These are phyloP conservation scores for Cystobasidiopsis lactophilus DNA, from an alignment of 768 basidiomycete genomes.

Conservation along the genomic window DNA sequence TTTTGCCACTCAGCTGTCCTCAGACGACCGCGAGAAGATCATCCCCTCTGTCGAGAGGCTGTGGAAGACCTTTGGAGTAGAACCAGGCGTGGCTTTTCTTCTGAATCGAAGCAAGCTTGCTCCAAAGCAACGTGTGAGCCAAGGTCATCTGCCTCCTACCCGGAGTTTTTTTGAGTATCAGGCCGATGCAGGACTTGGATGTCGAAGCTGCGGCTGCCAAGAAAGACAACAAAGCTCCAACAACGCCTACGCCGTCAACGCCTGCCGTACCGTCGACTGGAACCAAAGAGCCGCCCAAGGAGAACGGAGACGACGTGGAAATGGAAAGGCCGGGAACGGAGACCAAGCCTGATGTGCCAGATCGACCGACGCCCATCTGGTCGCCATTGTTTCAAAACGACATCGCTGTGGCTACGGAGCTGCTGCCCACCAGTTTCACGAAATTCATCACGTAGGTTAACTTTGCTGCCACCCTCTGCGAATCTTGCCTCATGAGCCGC, in stretches of 20 bases:
- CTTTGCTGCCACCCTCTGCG: conserved; percentile 4
- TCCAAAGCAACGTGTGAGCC: background rate
- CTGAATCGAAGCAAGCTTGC: conserved; percentile 47
- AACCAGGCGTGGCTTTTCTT: conserved; percentile 77
- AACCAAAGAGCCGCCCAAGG: too few relatives aligned
- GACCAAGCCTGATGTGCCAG: too few relatives aligned
- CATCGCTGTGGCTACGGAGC: conserved; percentile 45
- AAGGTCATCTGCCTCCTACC: background rate
- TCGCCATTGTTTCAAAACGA: conserved; percentile 22
- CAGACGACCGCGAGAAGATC: conserved; percentile 50
- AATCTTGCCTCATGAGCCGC: background rate
- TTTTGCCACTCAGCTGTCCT: conserved; percentile 46
- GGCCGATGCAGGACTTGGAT: background rate
- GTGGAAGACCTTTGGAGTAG: conserved; percentile 52
- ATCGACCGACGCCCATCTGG: background rate
- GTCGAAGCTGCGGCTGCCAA: too few relatives aligned
- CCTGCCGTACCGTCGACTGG: background rate
- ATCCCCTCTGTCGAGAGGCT: conserved; percentile 56
- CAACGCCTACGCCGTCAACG: background rate
- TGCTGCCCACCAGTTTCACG: conserved; percentile 43
- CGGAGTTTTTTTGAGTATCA: background rate
- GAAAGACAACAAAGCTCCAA: conserved; percentile 24
- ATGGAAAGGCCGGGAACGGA: too few relatives aligned
- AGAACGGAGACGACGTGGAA: too few relatives aligned
- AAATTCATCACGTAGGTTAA: conserved; percentile 48